Percentiles rank a stretch among this genome's conserved stretches.
Evolutionary conservation across 192 early-diverging fungal genomes (phyloP).

Genomic region (Glomus cerebriforme): DNA sequence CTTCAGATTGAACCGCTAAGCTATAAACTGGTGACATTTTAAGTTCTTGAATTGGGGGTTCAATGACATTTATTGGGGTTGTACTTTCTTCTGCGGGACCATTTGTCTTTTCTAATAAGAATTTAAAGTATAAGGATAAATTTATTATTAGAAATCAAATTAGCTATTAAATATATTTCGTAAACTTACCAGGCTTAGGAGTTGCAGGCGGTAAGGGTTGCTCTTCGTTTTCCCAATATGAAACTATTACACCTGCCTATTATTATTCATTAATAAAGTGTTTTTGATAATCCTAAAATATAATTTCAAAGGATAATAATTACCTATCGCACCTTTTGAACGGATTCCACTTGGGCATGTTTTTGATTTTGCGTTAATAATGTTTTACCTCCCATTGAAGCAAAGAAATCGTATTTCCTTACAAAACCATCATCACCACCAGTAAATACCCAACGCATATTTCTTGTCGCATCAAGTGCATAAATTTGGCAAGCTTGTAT

Average conservation of each 20-base stretch:
- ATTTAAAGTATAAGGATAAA: background rate
- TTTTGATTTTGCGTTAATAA: constrained; percentile 82
- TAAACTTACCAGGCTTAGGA: constrained; percentile 6
- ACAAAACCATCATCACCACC: constrained; percentile 94
- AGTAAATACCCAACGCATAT: constrained; percentile 82
- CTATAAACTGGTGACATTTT: constrained; percentile 92
- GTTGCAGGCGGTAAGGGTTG: constrained; percentile 38
- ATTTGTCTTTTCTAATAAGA: constrained; percentile 22
- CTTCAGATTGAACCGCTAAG: constrained; percentile 91
- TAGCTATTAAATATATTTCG: background rate
- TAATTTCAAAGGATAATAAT: background rate
- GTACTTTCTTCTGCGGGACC: constrained; percentile 26
- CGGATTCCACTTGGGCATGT: constrained; percentile 83
- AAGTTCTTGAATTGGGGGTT: constrained; percentile 39
- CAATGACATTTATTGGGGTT: background rate
- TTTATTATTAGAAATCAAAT: background rate
- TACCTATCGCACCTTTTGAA: constrained; percentile 62
- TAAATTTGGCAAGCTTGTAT: constrained; percentile 72
- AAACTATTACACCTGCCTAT: constrained; percentile 71
- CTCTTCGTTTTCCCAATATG: constrained; percentile 88
- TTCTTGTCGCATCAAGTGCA: constrained; percentile 63
- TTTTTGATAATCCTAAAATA: background rate
- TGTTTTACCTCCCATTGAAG: constrained; percentile 80
- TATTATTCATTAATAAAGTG: background rate
- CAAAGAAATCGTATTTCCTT: constrained; percentile 90